Conservation (phyloP, 352 stramenopile genomes). For the Elongisporangium prolatum region DNA sequence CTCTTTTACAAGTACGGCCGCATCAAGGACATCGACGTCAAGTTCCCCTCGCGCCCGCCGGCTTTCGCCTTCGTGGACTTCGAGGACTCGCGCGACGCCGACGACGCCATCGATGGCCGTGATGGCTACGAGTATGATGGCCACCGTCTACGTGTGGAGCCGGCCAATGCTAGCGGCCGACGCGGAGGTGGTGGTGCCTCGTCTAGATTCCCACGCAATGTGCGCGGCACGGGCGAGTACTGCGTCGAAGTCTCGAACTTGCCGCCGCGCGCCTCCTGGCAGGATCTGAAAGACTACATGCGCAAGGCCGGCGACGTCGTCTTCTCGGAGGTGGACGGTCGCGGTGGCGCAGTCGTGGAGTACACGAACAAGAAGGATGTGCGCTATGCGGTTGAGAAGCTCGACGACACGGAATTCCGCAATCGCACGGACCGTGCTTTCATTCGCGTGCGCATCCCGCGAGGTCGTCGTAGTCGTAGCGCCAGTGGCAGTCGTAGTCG, state of each 20-base stretch:
- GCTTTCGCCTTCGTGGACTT: conserved; percentile 77
- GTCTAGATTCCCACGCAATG: conserved; percentile 31
- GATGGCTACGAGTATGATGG: conserved; percentile 61
- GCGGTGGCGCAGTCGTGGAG: conserved; percentile 58
- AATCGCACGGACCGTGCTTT: conserved; percentile 41
- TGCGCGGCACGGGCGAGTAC: conserved; percentile 54
- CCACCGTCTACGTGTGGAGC: conserved; percentile 48
- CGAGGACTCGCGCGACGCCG: conserved; percentile 58
- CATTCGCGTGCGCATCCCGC: conserved; percentile 40
- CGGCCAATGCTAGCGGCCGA: conserved; percentile 31
- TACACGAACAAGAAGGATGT: conserved; percentile 73
- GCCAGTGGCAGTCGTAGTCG: conserved; percentile 31
- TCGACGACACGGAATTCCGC: conserved; percentile 60
- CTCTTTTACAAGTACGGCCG: conserved; percentile 73
- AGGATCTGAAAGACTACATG: conserved; percentile 76
- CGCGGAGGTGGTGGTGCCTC: conserved; percentile 13
- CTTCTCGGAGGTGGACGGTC: conserved; percentile 62
- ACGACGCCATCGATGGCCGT: conserved; percentile 50
- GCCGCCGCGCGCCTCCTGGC: conserved; percentile 46
- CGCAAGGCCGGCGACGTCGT: conserved; percentile 59
- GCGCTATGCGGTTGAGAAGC: conserved; percentile 56
- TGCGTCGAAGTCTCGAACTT: conserved; percentile 51
- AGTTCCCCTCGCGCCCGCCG: conserved; percentile 55
- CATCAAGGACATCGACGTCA: conserved; percentile 62
- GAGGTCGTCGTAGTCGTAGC: conserved; percentile 29